phyloP scores from a whole-genome alignment of 2,329 filamentous ascomycete species.

The Fusarium keratoplasticum region DNA sequence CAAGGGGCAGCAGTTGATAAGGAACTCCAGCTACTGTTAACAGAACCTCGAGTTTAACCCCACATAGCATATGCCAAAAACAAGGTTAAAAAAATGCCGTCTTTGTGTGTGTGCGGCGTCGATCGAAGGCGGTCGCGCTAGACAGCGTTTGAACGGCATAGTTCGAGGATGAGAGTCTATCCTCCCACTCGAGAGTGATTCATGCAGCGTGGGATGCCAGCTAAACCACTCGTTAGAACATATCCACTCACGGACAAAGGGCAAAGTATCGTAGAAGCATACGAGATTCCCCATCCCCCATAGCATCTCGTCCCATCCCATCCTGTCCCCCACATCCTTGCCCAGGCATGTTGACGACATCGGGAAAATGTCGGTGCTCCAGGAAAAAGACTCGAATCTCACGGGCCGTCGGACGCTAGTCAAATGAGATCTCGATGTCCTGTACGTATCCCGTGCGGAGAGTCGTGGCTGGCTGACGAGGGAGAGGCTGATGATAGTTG shows the following conservation, averaged over 20 bases:
- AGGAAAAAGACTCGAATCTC: not conserved
- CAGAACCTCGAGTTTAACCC: not conserved
- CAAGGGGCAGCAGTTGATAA: slow-evolving; percentile 24
- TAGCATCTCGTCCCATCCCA: not conserved
- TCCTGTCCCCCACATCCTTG: not conserved
- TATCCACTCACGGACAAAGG: not conserved
- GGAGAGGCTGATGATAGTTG: not conserved
- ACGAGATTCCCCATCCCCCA: not conserved
- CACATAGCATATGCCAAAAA: slow-evolving; percentile 26
- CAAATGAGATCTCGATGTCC: slow-evolving; percentile 3
- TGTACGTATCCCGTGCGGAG: not conserved
- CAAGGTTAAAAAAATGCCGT: slow-evolving; percentile 31
- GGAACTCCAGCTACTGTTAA: not conserved
- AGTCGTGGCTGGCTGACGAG: slow-evolving; percentile 29
- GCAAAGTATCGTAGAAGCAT: not conserved
- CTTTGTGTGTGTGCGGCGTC: not conserved
- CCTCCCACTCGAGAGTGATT: not conserved
- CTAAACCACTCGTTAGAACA: slow-evolving; percentile 3
- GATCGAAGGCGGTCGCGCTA: not conserved
- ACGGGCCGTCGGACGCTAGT: slow-evolving; percentile 11
- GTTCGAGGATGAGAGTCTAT: not conserved
- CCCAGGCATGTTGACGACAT: not conserved
- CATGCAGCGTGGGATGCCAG: not conserved
- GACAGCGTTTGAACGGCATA: not conserved
- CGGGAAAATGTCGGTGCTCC: not conserved